Percentiles rank a stretch among this genome's conserved stretches.
Evolutionary conservation across 2,329 filamentous ascomycete species (phyloP).

Genomic region (Tolypocladium capitatum): DNA sequence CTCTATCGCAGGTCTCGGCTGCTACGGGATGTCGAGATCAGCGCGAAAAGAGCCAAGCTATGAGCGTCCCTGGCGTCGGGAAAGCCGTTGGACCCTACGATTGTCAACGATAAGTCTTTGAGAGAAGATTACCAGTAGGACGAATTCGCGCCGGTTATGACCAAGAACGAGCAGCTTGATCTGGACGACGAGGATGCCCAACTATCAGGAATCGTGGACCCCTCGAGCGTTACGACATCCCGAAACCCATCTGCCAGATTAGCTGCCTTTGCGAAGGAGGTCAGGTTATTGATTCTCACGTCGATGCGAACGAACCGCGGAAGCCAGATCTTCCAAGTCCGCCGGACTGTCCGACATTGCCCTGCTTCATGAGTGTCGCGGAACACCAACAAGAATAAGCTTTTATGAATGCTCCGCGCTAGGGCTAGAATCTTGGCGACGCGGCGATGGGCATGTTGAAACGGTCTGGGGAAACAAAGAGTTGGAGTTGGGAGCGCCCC

Average conservation of each 20-base stretch:
- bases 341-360: constrained; percentile 75
- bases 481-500: background rate
- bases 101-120: constrained; percentile 75
- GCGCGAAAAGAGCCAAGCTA: constrained; percentile 78
- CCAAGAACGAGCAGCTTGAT: constrained; percentile 54
- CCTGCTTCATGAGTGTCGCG: constrained; percentile 82
- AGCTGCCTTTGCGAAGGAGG: constrained; percentile 85
- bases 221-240: constrained; percentile 79
- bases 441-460: background rate
- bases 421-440: background rate
- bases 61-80: constrained; percentile 79
- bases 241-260: constrained; percentile 76
- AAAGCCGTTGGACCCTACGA: constrained; percentile 66
- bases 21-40: constrained; percentile 81
- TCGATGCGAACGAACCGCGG: constrained; percentile 82
- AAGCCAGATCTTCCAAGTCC: constrained; percentile 65
- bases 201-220: constrained; percentile 82
- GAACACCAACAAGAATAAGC: constrained; percentile 59
- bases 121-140: constrained; percentile 89
- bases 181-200: constrained; percentile 84
- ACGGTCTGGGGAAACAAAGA: background rate
- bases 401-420: background rate
- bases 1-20: constrained; percentile 82
- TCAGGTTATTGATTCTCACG: constrained; percentile 71
- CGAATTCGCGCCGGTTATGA: constrained; percentile 60